Evolutionary conservation across 1,284 basidiomycete species (phyloP), one percentile per base, ranked within the genome.

Genomic region (Cryptococcus sp.): DNA sequence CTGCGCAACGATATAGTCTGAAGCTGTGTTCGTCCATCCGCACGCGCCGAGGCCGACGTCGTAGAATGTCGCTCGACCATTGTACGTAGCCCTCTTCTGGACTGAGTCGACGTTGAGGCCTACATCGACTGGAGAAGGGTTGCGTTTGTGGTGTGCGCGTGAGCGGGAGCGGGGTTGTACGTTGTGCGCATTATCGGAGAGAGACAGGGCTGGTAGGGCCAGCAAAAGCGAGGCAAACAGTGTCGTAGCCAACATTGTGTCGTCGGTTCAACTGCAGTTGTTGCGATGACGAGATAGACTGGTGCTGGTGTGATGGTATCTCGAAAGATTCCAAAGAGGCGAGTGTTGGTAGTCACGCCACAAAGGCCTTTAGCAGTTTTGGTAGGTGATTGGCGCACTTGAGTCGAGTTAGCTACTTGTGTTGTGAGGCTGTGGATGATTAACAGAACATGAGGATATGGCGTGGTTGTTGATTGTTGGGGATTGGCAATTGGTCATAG

Each of bases 1-100:
- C 35, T 77, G 63, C 30, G 78, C 78, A 43, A 80, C 78, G 51
- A 77, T 77, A 54, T 64, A 76, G 56, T 79, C 78, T 5, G 51
- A 58, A 6, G 67, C 58, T 27, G 50, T 52, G 58, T 62, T 70
- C 40, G 51, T 47, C 50, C 67, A 60, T 20, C 74, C 77, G 60
- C 72, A 73, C 47, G 71, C 71, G 47, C 75, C 75, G 39, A 73
- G 62, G 43, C 74, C 76, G 53, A 72, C 70, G 48, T 65, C 67
- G 65, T 74, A 79, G 67, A 65, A 78, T 40, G 76, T 78, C 4
- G 69, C 70, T 52, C 65, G 59, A 30, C 72, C 72, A 43, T 45
- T 52, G 58, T 61, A 71, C 30, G 52, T 40, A 8, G 53, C 50
- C 40, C 55, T n/a, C 45, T 57, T 57, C 23, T 45, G 47, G 43